These are phyloP conservation scores for Lodderomyces margitis DNA, from an alignment of 1,139 yeast species.

Conservation along the genomic window DNA sequence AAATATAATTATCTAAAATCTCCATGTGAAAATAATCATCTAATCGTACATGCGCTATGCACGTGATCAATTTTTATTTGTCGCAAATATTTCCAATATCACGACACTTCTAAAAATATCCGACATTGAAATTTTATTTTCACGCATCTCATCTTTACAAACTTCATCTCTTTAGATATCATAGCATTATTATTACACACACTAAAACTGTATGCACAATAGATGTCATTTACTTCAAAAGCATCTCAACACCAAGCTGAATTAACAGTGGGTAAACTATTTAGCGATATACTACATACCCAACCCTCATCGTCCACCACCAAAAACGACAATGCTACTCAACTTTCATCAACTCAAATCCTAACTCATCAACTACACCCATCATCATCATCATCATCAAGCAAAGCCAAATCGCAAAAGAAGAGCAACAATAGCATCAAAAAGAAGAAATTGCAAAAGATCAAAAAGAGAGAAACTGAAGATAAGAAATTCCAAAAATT, in stretches of 20 bases:
- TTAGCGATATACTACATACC: slow-evolving; percentile 43
- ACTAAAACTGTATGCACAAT: too few relatives aligned
- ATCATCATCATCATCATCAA: slow-evolving; percentile 20
- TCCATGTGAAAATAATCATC: too few relatives aligned
- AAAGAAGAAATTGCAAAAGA: slow-evolving; percentile 20
- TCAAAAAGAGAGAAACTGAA: slow-evolving; percentile 32
- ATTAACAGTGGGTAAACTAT: slow-evolving; percentile 41
- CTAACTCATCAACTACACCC: slow-evolving; percentile 16
- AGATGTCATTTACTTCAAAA: slow-evolving; percentile 30
- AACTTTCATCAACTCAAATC: slow-evolving; percentile 22
- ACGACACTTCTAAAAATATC: too few relatives aligned
- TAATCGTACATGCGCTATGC: too few relatives aligned
- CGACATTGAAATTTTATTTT: too few relatives aligned
- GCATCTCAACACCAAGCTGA: slow-evolving; percentile 35
- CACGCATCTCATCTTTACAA: too few relatives aligned
- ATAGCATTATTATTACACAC: too few relatives aligned
- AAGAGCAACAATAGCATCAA: slow-evolving; percentile 34
- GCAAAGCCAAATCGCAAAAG: slow-evolving; percentile 29
- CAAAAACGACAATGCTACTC: slow-evolving; percentile 6
- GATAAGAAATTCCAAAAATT: slow-evolving; percentile 43
- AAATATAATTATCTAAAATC: too few relatives aligned
- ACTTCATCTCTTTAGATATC: background rate
- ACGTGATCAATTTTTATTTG: too few relatives aligned
- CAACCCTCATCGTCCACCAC: slow-evolving; percentile 10
- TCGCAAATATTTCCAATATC: too few relatives aligned